Conservation (phyloP, 1,284 basidiomycete genomes). For the Inonotus hispidus region DNA sequence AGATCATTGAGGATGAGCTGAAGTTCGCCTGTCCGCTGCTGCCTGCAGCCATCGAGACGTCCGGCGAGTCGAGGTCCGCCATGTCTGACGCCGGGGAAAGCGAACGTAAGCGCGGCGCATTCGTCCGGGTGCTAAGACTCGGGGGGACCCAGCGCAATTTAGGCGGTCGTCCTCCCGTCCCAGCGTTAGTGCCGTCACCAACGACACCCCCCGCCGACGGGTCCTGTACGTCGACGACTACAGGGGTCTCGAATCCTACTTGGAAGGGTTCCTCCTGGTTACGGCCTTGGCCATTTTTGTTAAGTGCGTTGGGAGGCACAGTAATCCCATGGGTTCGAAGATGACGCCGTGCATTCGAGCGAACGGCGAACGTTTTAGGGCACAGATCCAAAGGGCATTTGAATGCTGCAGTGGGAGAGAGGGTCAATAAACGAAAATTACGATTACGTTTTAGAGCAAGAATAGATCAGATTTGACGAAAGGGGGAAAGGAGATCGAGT, state of each 20-base stretch:
- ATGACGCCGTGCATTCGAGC: conserved; percentile 58
- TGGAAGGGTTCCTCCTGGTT: conserved; percentile 29
- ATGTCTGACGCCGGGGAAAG: conserved; percentile 18
- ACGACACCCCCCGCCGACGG: neutral
- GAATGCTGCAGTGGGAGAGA: conserved; percentile 36
- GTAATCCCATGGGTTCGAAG: conserved; percentile 46
- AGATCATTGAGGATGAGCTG: conserved; percentile 5
- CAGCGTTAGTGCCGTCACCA: neutral
- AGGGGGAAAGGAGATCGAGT: neutral
- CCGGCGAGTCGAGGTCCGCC: conserved; percentile 28
- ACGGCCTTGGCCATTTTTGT: conserved; percentile 13
- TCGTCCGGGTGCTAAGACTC: conserved; percentile 30
- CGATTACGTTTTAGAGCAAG: neutral
- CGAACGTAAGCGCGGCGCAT: conserved; percentile 22
- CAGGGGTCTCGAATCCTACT: conserved; percentile 41
- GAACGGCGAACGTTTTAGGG: conserved; percentile 50
- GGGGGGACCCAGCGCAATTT: conserved; percentile 42
- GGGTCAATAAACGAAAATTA: neutral
- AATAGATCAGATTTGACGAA: neutral
- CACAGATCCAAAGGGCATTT: conserved; percentile 45
- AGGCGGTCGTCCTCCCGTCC: conserved; percentile 26
- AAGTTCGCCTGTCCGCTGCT: neutral
- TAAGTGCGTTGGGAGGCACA: conserved; percentile 9
- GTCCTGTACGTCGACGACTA: conserved; percentile 39
- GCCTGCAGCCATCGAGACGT: conserved; percentile 10